These are phyloP conservation scores for Metschnikowia hibisci DNA, from an alignment of 805 yeast species.

Conservation along the genomic window DNA sequence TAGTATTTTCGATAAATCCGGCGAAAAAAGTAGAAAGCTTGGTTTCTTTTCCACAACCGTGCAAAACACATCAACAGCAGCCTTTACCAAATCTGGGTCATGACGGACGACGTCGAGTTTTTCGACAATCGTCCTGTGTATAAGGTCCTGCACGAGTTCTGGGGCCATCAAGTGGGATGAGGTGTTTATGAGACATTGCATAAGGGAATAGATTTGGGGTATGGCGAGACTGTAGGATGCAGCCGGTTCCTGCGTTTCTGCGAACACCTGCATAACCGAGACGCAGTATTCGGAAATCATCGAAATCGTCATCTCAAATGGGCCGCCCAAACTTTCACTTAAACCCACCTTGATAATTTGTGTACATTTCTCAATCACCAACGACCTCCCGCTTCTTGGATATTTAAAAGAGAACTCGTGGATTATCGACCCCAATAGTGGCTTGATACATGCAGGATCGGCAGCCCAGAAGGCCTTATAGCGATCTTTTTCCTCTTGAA, in stretches of 20 bases:
- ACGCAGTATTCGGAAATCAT: conserved; percentile 9
- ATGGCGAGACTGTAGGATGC: conserved; percentile 27
- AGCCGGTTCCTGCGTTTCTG: conserved; percentile 1
- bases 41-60: conserved; percentile 50
- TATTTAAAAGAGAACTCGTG: conserved; percentile 39
- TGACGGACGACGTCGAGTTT: conserved; percentile 32
- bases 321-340: conserved; percentile 59
- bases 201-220: conserved; percentile 42
- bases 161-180: conserved; percentile 29
- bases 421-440: conserved; percentile 39
- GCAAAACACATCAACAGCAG: conserved; percentile 48
- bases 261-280: conserved; percentile 11
- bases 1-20: conserved; percentile 22
- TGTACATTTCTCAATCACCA: conserved; percentile 61
- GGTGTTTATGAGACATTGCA: conserved; percentile 42
- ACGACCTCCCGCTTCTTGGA: conserved; percentile 39
- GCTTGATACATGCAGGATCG: conserved; percentile 47
- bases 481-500: conserved; percentile 26
- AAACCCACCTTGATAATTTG: conserved; percentile 61
- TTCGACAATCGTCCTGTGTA: conserved; percentile 36
- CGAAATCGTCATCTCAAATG: conserved; percentile 48
- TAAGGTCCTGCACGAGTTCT: conserved; percentile 31
- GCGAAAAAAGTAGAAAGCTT: conserved; percentile 37
- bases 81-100: conserved; percentile 60
- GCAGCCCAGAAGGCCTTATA: conserved; percentile 41